A percentile compares a stretch with the other conserved stretches of the same genome.
Conservation (phyloP, 2,329 filamentous ascomycete species). For the Podosphaera fusca region DNA sequence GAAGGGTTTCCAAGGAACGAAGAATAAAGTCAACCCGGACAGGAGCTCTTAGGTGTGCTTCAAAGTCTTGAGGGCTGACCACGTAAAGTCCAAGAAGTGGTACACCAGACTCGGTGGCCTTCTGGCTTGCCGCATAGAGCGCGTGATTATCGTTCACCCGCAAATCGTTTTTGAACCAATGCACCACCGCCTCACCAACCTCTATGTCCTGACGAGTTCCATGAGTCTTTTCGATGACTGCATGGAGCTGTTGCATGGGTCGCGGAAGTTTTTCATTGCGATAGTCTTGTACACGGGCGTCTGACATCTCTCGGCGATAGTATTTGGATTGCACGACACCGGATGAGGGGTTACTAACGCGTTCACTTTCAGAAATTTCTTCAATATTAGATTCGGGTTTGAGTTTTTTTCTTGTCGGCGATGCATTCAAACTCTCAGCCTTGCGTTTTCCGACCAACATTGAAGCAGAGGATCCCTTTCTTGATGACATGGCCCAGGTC, state of each 20-base stretch:
- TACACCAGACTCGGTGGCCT: constrained; percentile 41
- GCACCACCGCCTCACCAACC: constrained; percentile 42
- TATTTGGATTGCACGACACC: constrained; percentile 50
- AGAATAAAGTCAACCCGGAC: constrained; percentile 61
- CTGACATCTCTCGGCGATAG: constrained; percentile 74
- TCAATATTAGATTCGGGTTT: too few species aligned
- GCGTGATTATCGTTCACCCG: constrained; percentile 51
- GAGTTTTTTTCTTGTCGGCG: too few species aligned
- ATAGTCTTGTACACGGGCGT: constrained; percentile 53
- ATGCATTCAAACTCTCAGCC: too few species aligned
- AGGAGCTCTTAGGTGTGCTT: constrained; percentile 54
- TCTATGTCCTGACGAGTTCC: constrained; percentile 26
- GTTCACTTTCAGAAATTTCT: too few species aligned
- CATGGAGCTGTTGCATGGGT: constrained; percentile 45
- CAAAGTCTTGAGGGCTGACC: constrained; percentile 61
- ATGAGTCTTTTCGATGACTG: constrained; percentile 37
- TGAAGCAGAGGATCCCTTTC: too few species aligned
- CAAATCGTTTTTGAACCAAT: constrained; percentile 81
- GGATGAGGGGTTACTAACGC: background rate
- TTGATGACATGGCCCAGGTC: too few species aligned
- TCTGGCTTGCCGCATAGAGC: constrained; percentile 39
- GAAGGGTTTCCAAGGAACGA: constrained; percentile 43
- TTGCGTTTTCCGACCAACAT: too few species aligned
- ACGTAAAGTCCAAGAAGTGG: constrained; percentile 60
- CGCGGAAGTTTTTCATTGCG: constrained; percentile 42